A percentile compares a stretch with the other conserved stretches of the same genome.
phyloP scores from a whole-genome alignment of 768 basidiomycete genomes.

The Lentinula detonsa region DNA sequence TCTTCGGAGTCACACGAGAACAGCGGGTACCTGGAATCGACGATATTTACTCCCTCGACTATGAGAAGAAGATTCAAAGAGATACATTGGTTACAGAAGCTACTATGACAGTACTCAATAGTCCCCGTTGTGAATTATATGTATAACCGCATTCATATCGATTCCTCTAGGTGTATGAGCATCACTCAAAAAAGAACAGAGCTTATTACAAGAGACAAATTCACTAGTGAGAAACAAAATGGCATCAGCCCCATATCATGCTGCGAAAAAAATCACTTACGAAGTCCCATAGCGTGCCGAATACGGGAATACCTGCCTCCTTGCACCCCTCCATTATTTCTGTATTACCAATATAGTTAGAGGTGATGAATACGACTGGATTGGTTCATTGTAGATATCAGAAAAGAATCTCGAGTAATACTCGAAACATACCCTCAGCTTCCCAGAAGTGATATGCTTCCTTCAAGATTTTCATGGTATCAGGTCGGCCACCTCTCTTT shows the following conservation, averaged over 20 bases:
- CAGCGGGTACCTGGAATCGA: not conserved
- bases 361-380: slow-evolving; percentile 74
- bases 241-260: not conserved
- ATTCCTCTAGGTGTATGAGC: not conserved
- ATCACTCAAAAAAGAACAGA: not conserved
- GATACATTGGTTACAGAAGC: not conserved
- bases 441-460: slow-evolving; percentile 65
- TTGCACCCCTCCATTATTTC: slow-evolving; percentile 81
- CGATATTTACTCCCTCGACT: not conserved
- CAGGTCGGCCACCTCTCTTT: slow-evolving; percentile 65
- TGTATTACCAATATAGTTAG: slow-evolving; percentile 73
- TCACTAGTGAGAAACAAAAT: not conserved
- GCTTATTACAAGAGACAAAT: not conserved
- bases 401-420: not conserved
- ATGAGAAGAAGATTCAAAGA: not conserved
- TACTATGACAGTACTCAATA: not conserved
- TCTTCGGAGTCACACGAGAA: not conserved
- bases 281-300: slow-evolving; percentile 72
- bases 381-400: not conserved
- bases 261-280: slow-evolving; percentile 16
- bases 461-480: slow-evolving; percentile 69
- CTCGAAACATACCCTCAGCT: slow-evolving; percentile 48
- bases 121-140: not conserved
- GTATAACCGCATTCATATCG: not conserved
- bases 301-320: slow-evolving; percentile 58